Conservation (phyloP, 345 rosid species). For the Bretschneidera sinensis region DNA sequence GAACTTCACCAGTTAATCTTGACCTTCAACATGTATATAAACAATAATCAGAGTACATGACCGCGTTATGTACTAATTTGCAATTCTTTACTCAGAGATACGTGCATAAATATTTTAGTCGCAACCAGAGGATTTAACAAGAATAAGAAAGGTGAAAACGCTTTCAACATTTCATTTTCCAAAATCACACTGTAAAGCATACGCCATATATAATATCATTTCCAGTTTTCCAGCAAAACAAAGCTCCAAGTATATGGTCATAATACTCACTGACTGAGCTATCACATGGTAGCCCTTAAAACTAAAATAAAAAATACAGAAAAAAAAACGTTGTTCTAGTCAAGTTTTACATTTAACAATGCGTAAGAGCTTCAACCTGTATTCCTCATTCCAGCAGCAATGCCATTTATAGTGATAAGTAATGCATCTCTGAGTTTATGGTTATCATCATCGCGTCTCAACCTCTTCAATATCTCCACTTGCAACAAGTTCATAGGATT, state of each 20-base stretch:
- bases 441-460: slow-evolving; percentile 80
- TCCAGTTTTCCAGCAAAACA: background rate
- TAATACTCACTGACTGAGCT: background rate
- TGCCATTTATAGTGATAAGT: slow-evolving; percentile 90
- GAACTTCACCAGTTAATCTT: no score
- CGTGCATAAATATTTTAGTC: no score
- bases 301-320: background rate
- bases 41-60: no score
- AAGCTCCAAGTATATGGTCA: background rate
- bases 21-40: no score
- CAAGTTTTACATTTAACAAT: background rate
- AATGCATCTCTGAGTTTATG: slow-evolving; percentile 82
- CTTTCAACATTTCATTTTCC: background rate
- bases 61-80: no score
- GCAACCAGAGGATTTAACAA: no score
- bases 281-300: background rate
- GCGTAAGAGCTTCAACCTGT: slow-evolving; percentile 39
- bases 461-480: slow-evolving; percentile 84
- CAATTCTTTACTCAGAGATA: no score
- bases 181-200: no score
- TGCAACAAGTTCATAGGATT: slow-evolving; percentile 90
- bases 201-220: no score
- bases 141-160: background rate
- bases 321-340: no score
- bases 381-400: slow-evolving; percentile 97